These are phyloP conservation scores for Ruellia speciosa DNA, from an alignment of 305 asterid species.

Conservation along the genomic window DNA sequence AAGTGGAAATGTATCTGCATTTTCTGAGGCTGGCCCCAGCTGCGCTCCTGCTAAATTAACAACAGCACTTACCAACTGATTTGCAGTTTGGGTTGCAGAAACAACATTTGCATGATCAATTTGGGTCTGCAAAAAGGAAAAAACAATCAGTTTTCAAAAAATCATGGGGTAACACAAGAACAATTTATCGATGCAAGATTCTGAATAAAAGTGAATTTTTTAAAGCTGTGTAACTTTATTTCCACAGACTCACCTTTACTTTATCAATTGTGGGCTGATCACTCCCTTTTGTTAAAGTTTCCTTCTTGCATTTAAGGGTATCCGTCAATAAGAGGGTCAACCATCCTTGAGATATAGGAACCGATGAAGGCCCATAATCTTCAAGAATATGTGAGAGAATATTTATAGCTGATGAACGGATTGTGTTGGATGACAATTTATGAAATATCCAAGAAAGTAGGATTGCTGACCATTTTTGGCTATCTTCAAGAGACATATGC, in stretches of 20 bases:
- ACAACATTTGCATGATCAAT: conserved; percentile 74
- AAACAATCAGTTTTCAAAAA: conserved; percentile 11
- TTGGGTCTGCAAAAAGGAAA: conserved; percentile 70
- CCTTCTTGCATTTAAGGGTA: conserved; percentile 56
- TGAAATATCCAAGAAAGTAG: conserved; percentile 84
- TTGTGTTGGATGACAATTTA: conserved; percentile 50
- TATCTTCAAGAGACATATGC: conserved; percentile 89
- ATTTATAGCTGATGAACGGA: conserved; percentile 72
- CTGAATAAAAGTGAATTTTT: conserved; percentile 14
- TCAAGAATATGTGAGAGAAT: conserved; percentile 85
- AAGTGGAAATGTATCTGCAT: conserved; percentile 62
- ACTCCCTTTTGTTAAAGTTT: conserved; percentile 46
- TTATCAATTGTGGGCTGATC: conserved; percentile 55
- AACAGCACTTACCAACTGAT: conserved; percentile 75
- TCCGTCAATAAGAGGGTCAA: conserved; percentile 67
- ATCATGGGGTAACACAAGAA: conserved; percentile 15
- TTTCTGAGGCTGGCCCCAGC: conserved; percentile 53
- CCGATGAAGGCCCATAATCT: conserved; percentile 88
- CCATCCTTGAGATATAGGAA: conserved; percentile 98
- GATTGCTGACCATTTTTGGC: conserved; percentile 89
- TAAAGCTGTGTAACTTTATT: conserved; percentile 6
- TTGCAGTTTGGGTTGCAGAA: conserved; percentile 75
- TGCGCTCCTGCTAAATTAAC: conserved; percentile 86
- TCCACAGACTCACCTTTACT: conserved; percentile 61
- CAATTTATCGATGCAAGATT: conserved; percentile 4